These are phyloP conservation scores for Penicillium subrubescens DNA, from an alignment of 495 filamentous ascomycete genomes.

Conservation along the genomic window DNA sequence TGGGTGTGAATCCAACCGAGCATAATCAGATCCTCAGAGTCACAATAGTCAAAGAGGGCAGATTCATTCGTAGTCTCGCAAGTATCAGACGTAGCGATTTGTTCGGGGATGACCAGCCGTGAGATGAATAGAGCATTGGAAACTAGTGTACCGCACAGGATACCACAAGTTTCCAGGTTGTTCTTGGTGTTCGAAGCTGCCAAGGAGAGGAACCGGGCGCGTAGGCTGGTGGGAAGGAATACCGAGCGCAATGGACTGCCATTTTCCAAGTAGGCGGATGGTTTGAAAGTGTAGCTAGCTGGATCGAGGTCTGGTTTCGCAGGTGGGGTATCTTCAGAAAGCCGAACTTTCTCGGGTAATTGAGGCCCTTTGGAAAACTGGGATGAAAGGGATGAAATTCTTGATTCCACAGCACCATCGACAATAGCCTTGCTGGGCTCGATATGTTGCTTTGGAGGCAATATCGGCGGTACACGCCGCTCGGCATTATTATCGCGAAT, in stretches of 20 bases:
- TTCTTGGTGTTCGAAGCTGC: constrained; percentile 73
- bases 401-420: constrained; percentile 17
- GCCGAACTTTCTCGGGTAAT: constrained; percentile 41
- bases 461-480: constrained; percentile 45
- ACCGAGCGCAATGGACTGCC: constrained; percentile 82
- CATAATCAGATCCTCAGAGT: constrained; percentile 80
- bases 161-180: constrained; percentile 92
- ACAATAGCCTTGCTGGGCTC: constrained; percentile 24
- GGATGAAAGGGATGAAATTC: constrained; percentile 28
- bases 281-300: constrained; percentile 74
- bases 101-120: constrained; percentile 85
- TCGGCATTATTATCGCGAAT: constrained; percentile 29
- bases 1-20: constrained; percentile 99
- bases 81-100: constrained; percentile 84
- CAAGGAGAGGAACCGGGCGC: constrained; percentile 67
- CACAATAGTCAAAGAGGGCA: constrained; percentile 82
- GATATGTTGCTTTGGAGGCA: constrained; percentile 51
- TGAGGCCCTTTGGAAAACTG: constrained; percentile 32
- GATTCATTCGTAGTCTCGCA: constrained; percentile 90
- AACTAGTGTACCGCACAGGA: constrained; percentile 86
- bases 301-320: constrained; percentile 43
- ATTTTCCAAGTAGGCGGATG: constrained; percentile 85
- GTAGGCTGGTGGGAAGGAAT: constrained; percentile 78
- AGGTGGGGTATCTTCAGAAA: constrained; percentile 25
- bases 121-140: constrained; percentile 93